Percentiles rank a stretch among this genome's conserved stretches.
Evolutionary conservation across 2,329 filamentous ascomycete genomes (phyloP).

Genomic region (Fonsecaea pugnacius): DNA sequence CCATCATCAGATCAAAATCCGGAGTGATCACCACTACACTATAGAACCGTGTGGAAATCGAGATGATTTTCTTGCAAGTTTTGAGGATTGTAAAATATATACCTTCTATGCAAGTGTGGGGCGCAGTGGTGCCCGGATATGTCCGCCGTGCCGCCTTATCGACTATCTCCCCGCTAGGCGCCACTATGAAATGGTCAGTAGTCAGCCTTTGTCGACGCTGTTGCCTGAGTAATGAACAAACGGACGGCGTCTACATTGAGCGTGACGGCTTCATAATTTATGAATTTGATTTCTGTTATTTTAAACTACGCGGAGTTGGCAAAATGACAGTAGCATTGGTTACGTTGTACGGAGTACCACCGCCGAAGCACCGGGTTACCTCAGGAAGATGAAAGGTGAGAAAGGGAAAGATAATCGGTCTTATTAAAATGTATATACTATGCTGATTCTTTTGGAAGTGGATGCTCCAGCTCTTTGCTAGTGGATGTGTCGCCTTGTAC

Average conservation of each 20-base stretch:
- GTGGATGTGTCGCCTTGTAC: background rate
- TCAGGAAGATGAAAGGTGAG: background rate
- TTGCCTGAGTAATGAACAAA: too few relatives aligned
- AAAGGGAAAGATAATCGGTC: background rate
- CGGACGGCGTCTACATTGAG: too few relatives aligned
- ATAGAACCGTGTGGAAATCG: background rate
- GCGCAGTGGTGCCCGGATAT: background rate
- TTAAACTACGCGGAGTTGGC: too few relatives aligned
- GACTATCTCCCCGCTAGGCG: too few relatives aligned
- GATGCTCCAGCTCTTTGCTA: background rate
- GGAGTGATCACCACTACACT: slow-evolving; percentile 8
- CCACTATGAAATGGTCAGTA: too few relatives aligned
- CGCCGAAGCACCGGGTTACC: too few relatives aligned
- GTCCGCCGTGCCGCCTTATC: too few relatives aligned
- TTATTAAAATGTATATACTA: background rate
- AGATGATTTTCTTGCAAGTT: background rate
- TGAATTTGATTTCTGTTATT: too few relatives aligned
- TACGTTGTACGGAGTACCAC: too few relatives aligned
- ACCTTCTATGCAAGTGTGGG: background rate
- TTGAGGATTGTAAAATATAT: background rate
- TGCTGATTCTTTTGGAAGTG: background rate
- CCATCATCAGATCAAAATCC: background rate
- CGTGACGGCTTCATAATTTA: too few relatives aligned
- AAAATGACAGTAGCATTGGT: too few relatives aligned
- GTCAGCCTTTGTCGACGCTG: too few relatives aligned